Percentiles rank a stretch among this genome's conserved stretches.
phyloP scores from a whole-genome alignment of 1,139 yeast genomes.

The Hyphopichia burtonii region DNA sequence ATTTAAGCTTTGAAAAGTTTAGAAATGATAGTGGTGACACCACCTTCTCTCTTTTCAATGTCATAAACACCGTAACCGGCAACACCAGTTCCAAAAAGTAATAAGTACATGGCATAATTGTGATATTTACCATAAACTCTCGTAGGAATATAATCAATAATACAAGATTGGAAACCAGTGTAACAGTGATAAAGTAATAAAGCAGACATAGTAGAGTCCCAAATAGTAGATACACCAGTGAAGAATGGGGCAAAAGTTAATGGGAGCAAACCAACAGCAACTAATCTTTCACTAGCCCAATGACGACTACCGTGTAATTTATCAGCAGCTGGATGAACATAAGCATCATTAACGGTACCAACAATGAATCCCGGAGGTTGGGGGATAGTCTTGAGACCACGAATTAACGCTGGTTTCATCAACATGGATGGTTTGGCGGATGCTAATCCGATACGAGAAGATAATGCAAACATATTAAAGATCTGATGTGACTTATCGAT shows the following conservation, averaged over 20 bases:
- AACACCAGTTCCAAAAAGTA: slow-evolving; percentile 69
- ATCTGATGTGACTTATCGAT: not conserved
- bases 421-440: slow-evolving; percentile 13
- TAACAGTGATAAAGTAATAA: slow-evolving; percentile 61
- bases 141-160: slow-evolving; percentile 77
- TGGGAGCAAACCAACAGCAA: slow-evolving; percentile 63
- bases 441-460: slow-evolving; percentile 28
- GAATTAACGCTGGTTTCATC: slow-evolving; percentile 17
- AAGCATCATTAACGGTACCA: slow-evolving; percentile 78
- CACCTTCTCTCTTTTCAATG: slow-evolving; percentile 66
- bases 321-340: slow-evolving; percentile 54
- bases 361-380: slow-evolving; percentile 73
- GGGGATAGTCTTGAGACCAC: slow-evolving; percentile 41
- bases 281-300: slow-evolving; percentile 68
- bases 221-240: slow-evolving; percentile 50
- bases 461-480: slow-evolving; percentile 24
- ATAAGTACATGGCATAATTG: slow-evolving; percentile 57
- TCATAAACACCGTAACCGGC: slow-evolving; percentile 80
- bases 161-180: slow-evolving; percentile 76
- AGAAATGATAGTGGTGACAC: slow-evolving; percentile 33
- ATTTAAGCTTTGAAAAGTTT: slow-evolving; percentile 40
- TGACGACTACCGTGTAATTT: slow-evolving; percentile 65
- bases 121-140: slow-evolving; percentile 79
- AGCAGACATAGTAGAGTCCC: slow-evolving; percentile 59
- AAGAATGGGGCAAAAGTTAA: slow-evolving; percentile 62